phyloP scores from a whole-genome alignment of 2,329 filamentous ascomycete species.

The Cladosporium sphaerospermum region DNA sequence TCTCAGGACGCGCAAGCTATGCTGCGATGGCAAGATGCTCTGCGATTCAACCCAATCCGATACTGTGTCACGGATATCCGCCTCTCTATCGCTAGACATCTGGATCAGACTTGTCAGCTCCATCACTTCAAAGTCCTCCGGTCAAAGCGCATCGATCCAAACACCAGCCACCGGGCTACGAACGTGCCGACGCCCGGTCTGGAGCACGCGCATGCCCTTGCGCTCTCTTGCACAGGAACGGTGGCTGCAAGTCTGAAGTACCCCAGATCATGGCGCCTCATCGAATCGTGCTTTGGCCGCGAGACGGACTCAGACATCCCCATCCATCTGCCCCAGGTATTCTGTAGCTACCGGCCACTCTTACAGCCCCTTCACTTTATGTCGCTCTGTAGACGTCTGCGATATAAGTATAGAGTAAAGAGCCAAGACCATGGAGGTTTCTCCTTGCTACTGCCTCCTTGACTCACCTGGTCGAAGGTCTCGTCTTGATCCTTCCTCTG shows the following conservation, averaged over 20 bases:
- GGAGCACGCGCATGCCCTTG: too few species aligned
- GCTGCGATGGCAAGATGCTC: background rate
- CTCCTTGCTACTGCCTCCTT: background rate
- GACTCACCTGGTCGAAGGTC: too few species aligned
- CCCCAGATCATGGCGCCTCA: background rate
- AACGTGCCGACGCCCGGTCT: too few species aligned
- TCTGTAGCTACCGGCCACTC: background rate
- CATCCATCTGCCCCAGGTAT: background rate
- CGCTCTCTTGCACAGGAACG: background rate
- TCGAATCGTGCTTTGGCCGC: background rate
- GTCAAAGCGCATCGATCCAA: too few species aligned
- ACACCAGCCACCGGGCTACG: too few species aligned
- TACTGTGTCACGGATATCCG: too few species aligned
- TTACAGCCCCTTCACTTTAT: background rate
- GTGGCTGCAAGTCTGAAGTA: background rate
- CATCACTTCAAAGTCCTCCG: too few species aligned
- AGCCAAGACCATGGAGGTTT: slow-evolving; percentile 1
- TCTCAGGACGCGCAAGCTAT: background rate
- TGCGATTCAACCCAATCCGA: too few species aligned
- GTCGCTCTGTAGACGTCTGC: too few species aligned
- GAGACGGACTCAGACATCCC: background rate
- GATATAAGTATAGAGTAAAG: background rate
- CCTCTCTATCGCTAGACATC: too few species aligned
- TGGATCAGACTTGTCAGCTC: too few species aligned
- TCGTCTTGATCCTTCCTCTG: too few species aligned